phyloP scores from a whole-genome alignment of 345 rosid genomes.

The Hypericum androsaemum region DNA sequence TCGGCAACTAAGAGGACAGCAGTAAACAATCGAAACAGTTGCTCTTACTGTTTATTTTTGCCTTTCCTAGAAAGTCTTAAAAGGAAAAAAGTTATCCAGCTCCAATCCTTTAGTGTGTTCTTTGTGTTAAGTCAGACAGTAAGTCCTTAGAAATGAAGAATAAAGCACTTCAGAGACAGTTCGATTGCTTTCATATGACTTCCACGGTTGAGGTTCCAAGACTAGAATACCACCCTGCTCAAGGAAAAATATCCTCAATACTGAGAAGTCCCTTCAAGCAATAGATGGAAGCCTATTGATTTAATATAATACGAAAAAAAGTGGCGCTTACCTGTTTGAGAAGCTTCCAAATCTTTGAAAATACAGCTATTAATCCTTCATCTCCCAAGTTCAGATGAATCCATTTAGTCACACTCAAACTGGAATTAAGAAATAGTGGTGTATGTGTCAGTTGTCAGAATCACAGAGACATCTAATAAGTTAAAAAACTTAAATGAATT shows the following conservation, averaged over 20 bases:
- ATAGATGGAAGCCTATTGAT: not conserved
- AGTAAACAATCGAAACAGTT: too few relatives aligned
- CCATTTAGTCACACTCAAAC: slow-evolving; percentile 64
- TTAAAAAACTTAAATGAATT: too few relatives aligned
- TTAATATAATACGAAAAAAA: not conserved
- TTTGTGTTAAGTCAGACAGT: too few relatives aligned
- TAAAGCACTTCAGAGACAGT: slow-evolving; percentile 64
- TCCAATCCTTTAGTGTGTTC: too few relatives aligned
- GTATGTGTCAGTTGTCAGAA: too few relatives aligned
- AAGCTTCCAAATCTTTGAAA: slow-evolving; percentile 68
- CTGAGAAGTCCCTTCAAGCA: not conserved
- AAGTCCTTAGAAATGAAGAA: not conserved
- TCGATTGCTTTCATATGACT: slow-evolving; percentile 72
- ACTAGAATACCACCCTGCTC: slow-evolving; percentile 80
- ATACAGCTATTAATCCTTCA: slow-evolving; percentile 67
- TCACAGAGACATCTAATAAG: too few relatives aligned
- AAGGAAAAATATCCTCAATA: not conserved
- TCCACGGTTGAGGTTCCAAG: slow-evolving; percentile 97
- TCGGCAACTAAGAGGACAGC: too few relatives aligned
- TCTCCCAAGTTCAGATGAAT: slow-evolving; percentile 97
- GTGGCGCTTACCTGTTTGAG: slow-evolving; percentile 51
- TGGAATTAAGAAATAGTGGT: too few relatives aligned
- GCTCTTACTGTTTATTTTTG: too few relatives aligned
- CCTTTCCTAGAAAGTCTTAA: too few relatives aligned
- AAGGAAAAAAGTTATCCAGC: too few relatives aligned